Evolutionary conservation across 164 flowering plant genomes (phyloP).

Genomic region (Vitis labrusca): DNA sequence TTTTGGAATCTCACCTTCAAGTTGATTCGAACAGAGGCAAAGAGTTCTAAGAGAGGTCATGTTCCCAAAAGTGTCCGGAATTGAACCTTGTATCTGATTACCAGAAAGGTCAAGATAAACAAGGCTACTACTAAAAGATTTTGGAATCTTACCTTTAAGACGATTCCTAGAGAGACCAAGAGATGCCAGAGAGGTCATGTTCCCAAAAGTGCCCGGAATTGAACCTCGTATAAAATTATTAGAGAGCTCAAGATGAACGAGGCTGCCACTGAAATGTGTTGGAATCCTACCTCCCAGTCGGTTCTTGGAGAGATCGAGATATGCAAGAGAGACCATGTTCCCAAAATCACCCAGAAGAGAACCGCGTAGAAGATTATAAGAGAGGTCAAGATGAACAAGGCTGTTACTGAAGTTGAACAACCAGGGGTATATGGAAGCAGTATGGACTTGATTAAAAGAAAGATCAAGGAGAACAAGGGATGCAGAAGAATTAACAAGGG

Average conservation of each 20-base stretch:
- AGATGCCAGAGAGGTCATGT: no score
- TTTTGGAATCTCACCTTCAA: slow-evolving; percentile 15
- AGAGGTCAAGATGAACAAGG: no score
- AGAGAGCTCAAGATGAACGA: no score
- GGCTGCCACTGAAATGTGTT: no score
- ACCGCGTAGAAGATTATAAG: no score
- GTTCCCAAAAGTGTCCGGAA: slow-evolving; percentile 16
- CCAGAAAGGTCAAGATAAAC: no score
- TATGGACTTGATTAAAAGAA: background rate
- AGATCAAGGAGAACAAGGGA: slow-evolving; percentile 10
- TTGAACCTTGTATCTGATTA: slow-evolving; percentile 8
- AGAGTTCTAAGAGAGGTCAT: slow-evolving; percentile 12
- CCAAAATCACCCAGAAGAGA: background rate
- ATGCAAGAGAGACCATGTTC: background rate
- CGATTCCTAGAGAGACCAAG: no score
- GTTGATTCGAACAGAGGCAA: background rate
- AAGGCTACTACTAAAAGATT: no score
- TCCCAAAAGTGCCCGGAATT: no score
- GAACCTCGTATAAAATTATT: no score
- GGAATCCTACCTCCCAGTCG: no score
- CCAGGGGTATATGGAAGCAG: slow-evolving; percentile 3
- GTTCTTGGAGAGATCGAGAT: background rate
- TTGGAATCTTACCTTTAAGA: no score
- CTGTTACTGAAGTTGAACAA: background rate
- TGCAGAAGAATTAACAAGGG: background rate